These are phyloP conservation scores for Grifola frondosa DNA, from an alignment of 1,284 basidiomycete genomes.

Conservation along the genomic window DNA sequence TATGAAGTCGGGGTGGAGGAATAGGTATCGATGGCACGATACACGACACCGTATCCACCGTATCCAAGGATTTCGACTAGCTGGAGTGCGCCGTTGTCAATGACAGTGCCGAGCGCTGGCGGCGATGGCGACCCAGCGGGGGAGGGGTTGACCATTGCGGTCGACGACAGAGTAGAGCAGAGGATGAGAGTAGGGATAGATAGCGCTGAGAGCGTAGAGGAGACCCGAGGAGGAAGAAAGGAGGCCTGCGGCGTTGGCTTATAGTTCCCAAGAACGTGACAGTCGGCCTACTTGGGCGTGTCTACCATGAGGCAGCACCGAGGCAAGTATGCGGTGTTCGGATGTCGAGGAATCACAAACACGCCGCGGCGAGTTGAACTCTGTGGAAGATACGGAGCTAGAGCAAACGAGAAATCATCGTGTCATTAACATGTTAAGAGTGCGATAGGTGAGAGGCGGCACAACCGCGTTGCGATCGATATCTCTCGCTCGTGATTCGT, in stretches of 20 bases:
- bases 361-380: conserved; percentile 17
- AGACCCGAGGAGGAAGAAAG: conserved; percentile 22
- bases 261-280: conserved; percentile 34
- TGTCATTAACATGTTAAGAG: background rate
- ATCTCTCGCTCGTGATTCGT: too few species aligned
- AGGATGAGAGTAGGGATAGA: conserved; percentile 25
- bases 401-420: background rate
- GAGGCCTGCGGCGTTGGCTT: conserved; percentile 23
- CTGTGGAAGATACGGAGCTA: conserved; percentile 17
- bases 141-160: conserved; percentile 51
- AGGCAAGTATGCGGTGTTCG: conserved; percentile 16
- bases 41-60: conserved; percentile 96
- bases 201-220: conserved; percentile 25
- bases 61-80: conserved; percentile 90
- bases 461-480: too few species aligned
- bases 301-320: conserved; percentile 34
- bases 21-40: conserved; percentile 76
- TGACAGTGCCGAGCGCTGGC: conserved; percentile 71
- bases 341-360: conserved; percentile 16
- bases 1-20: conserved; percentile 58
- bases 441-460: too few species aligned
- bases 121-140: conserved; percentile 52
- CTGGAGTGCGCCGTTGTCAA: conserved; percentile 82
- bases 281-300: conserved; percentile 33
- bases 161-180: conserved; percentile 47